Conservation (phyloP, 495 filamentous ascomycete genomes). For the Hypoxylon cercidicola region DNA sequence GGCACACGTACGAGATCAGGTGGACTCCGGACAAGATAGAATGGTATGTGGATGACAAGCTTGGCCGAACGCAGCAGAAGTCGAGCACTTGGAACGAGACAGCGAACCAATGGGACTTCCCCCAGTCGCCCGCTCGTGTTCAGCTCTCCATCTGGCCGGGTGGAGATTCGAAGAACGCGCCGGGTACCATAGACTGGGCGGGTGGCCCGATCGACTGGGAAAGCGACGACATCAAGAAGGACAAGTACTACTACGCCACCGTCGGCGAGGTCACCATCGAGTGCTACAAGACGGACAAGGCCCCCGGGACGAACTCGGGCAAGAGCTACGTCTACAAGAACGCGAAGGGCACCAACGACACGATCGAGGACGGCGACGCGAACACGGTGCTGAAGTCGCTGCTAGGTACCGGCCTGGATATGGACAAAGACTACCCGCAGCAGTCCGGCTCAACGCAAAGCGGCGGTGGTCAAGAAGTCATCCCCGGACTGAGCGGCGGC, state of each 20-base stretch:
- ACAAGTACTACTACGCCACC: constrained; percentile 89
- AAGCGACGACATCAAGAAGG: constrained; percentile 77
- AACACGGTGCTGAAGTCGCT: constrained; percentile 82
- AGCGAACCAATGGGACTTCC: constrained; percentile 83
- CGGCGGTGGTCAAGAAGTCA: constrained; percentile 35
- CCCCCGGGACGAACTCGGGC: constrained; percentile 66
- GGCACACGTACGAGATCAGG: constrained; percentile 91
- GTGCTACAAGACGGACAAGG: constrained; percentile 79
- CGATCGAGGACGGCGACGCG: constrained; percentile 78
- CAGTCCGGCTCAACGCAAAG: constrained; percentile 33
- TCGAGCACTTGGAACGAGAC: constrained; percentile 86
- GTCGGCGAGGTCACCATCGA: constrained; percentile 80
- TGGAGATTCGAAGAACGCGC: constrained; percentile 77
- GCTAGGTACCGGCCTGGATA: constrained; percentile 78
- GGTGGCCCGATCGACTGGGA: constrained; percentile 92
- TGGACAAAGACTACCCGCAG: constrained; percentile 60
- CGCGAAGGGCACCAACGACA: constrained; percentile 72
- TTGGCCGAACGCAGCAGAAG: constrained; percentile 77
- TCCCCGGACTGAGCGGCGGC: constrained; percentile 50
- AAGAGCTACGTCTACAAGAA: constrained; percentile 81
- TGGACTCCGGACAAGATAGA: constrained; percentile 87
- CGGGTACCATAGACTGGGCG: constrained; percentile 91
- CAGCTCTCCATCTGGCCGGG: constrained; percentile 97
- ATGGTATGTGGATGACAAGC: constrained; percentile 85
- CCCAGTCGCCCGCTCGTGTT: constrained; percentile 92